Base-by-base conservation (phyloP, 371 early-diverging fungal genomes). In the Umbelopsis sp. region DNA sequence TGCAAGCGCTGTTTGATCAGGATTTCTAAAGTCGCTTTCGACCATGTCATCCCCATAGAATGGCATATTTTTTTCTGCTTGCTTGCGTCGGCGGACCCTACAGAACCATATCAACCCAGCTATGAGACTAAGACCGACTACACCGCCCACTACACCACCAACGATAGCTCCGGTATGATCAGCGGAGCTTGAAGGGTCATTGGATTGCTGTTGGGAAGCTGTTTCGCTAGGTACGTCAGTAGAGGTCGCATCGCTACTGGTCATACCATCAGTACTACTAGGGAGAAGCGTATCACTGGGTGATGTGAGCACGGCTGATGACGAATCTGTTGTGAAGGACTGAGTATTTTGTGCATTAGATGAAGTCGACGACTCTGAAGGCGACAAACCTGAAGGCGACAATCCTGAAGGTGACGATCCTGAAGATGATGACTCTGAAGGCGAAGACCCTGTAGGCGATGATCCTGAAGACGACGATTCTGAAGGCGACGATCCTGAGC, bases 61-160 rank as follows among this genome's bases (percentile, higher is more conserved):
- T 4, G 57, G 35, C 12, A 57, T 57, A 35, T 57, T 32, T 35
- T 57, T 57, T 57, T 35, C 57, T 11, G 57, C 57, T 35, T 35
- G 57, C 35, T 57, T 57, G 32, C 57, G 57, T 57, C 57, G 32
- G 7, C 57, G 57, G 12, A 57, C 57, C 29, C 32, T 57, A 4
- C 57, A 57, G 3, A 6, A 11, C 57, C 29, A 57, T 14, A 57
- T 14, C 12, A 57, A 18, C 14, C 57, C 57, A 29, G 29, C 57
- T 32, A 57, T 57, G 10, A 57, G 22, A 35, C 32, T 32, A 35
- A 57, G 57, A 16, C 35, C 57, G 4, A 16, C 57, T 7, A 57
- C 57, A 57, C 57, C 57, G 14, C 57, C 57, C 2, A 57, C 57
- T 3, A 57, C 57, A 8, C 57, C 57, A 35, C 57, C 57, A 18